Base-by-base conservation (phyloP, 306 rosid species). In the Sicyos edulis region DNA sequence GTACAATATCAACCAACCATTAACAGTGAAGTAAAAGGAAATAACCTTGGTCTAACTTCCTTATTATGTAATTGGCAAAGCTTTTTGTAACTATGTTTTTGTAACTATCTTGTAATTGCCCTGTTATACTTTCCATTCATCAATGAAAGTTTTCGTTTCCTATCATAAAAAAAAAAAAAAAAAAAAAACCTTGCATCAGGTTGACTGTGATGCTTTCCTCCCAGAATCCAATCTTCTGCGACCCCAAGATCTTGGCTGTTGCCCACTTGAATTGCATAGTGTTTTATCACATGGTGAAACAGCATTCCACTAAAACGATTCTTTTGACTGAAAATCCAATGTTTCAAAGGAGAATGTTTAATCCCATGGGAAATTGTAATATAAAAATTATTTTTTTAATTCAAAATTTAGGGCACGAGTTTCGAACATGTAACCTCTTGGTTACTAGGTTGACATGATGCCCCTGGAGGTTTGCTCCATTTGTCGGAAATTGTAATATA, bases 221-320 rank as follows among this genome's bases (percentile, higher is more conserved):
- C 85, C 61, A 84, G 76, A 78, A 80, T 88, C 97, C 96, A 93
- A 76, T 93, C 92, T 79, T 81, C 93, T 68, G 96, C 79, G 12
- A 77, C 85, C 70, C 90, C 96, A 65, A 80, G 75, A 73, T 86
- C 88, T 78, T 90, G 82, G 75, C 76, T 79, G 53, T 82, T 87
- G 77, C 98, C 98, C 26, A 91, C 98, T 74, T 90, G 95, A 77
- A 93, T 86, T 71, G 90, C 87, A 22, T 77, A 87, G 80, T 93
- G 88, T 80, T 93, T 93, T 58, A 93, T 86, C 71, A 93, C 98
- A 12, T 81, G 90, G 42, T 84, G 83, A 77, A 93, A 93, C 75
- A 65, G 82, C 98, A 88, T 90, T 71, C 92, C 96, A 74, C 85
- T 87, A 78, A 90, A 93, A 78, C 82, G 88, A 50, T 92, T 88